Conservation (phyloP, 2,329 filamentous ascomycete species). For the Aspergillus sp. region DNA sequence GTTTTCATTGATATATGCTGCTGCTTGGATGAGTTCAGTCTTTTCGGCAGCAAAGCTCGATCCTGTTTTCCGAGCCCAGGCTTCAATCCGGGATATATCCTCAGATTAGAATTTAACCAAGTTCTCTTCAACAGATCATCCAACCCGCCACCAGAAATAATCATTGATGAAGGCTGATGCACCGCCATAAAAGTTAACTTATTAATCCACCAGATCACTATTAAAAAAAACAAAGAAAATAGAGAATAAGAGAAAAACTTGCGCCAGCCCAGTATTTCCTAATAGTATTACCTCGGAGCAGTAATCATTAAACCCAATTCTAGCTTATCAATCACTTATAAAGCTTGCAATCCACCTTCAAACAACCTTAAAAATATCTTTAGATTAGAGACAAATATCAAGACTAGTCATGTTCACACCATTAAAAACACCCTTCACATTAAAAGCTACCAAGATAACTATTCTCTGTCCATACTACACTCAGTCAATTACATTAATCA, state of each 20-base stretch:
- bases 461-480: no score
- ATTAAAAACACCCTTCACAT: no score
- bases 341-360: constrained; percentile 23
- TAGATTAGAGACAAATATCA: no score
- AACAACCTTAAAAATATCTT: constrained; percentile 3
- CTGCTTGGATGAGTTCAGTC: constrained; percentile 36
- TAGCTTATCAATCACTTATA: constrained; percentile 16
- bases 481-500: no score
- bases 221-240: constrained; percentile 41
- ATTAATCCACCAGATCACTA: no score
- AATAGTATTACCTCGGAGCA: constrained; percentile 7
- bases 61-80: constrained; percentile 26
- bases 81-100: constrained; percentile 29
- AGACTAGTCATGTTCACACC: no score
- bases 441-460: no score
- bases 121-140: constrained; percentile 26
- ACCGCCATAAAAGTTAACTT: constrained; percentile 22
- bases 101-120: constrained; percentile 24
- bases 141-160: constrained; percentile 28
- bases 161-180: constrained; percentile 34
- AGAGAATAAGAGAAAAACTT: constrained; percentile 36
- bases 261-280: constrained; percentile 20
- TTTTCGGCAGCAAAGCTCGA: no score
- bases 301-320: constrained; percentile 23
- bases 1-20: constrained; percentile 34